Conservation (phyloP, 352 stramenopile species). For the Pythium volutum region DNA sequence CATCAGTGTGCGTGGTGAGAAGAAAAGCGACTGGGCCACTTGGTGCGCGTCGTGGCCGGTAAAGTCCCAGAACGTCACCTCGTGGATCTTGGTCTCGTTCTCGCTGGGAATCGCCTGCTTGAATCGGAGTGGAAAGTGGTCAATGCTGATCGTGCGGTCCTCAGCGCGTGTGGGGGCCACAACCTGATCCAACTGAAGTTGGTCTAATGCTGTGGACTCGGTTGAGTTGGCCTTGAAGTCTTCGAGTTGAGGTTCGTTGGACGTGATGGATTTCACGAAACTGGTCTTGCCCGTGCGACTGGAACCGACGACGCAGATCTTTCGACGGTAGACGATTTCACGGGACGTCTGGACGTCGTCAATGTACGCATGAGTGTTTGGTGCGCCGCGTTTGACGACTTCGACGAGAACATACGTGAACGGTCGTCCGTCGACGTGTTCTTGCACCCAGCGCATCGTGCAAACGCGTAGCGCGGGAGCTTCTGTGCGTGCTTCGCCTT, state of each 20-base stretch:
- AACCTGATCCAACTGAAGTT: conserved; percentile 8
- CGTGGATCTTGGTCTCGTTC: background rate
- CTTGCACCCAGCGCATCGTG: background rate
- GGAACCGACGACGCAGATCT: conserved; percentile 26
- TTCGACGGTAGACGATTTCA: conserved; percentile 3
- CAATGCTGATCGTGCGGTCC: background rate
- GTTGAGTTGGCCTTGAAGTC: conserved; percentile 18
- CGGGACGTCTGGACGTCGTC: background rate
- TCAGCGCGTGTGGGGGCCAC: too few species aligned
- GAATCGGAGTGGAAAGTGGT: conserved; percentile 11
- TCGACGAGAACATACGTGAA: background rate
- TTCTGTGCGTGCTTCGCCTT: background rate
- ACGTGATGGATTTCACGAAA: conserved; percentile 29
- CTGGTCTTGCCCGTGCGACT: conserved; percentile 28
- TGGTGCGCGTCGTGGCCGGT: conserved; percentile 8
- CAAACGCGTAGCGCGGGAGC: background rate
- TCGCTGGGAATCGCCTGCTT: background rate
- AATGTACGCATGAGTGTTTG: background rate
- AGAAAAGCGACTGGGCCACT: conserved; percentile 3
- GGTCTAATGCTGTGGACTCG: conserved; percentile 19
- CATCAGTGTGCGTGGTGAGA: conserved; percentile 7
- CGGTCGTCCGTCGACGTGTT: background rate
- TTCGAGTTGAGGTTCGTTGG: conserved; percentile 5
- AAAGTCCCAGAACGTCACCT: conserved; percentile 14
- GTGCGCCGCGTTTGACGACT: background rate